A percentile compares a stretch with the other conserved stretches of the same genome.
Evolutionary conservation across 179 eudicot species (phyloP).

Genomic region (Drosera spatulata): DNA sequence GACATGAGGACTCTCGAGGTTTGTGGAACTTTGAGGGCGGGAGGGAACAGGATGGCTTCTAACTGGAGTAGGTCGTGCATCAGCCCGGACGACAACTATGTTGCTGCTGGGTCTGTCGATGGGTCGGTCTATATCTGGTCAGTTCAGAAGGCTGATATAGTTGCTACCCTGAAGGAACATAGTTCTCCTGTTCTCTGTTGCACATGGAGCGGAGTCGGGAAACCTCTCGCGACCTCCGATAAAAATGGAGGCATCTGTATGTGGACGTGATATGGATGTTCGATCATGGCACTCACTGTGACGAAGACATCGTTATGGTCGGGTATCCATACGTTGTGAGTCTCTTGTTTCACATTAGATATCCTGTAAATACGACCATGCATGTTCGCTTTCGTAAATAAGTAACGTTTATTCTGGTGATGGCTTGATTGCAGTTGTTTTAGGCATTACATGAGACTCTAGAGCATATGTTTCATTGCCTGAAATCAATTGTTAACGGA

Average conservation of each 20-base stretch:
- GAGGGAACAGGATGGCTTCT: slow-evolving; percentile 67
- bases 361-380: too few relatives aligned
- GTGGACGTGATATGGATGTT: slow-evolving; percentile 41
- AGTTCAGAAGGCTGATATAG: slow-evolving; percentile 44
- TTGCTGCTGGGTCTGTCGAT: slow-evolving; percentile 94
- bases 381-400: too few relatives aligned
- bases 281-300: too few relatives aligned
- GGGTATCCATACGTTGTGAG: too few relatives aligned
- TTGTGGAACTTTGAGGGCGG: slow-evolving; percentile 62
- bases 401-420: too few relatives aligned
- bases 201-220: slow-evolving; percentile 89
- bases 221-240: slow-evolving; percentile 74
- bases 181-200: slow-evolving; percentile 73
- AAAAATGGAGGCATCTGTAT: slow-evolving; percentile 68
- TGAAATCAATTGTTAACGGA: too few relatives aligned
- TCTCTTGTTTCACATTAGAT: too few relatives aligned
- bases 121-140: slow-evolving; percentile 89
- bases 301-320: too few relatives aligned
- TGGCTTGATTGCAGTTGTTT: too few relatives aligned
- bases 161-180: slow-evolving; percentile 81
- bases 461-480: too few relatives aligned
- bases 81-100: slow-evolving; percentile 81
- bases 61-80: slow-evolving; percentile 97
- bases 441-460: too few relatives aligned
- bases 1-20: slow-evolving; percentile 76